Evolutionary conservation across 129 eudicot genomes (phyloP).

Genomic region (Saussurea involucrata): DNA sequence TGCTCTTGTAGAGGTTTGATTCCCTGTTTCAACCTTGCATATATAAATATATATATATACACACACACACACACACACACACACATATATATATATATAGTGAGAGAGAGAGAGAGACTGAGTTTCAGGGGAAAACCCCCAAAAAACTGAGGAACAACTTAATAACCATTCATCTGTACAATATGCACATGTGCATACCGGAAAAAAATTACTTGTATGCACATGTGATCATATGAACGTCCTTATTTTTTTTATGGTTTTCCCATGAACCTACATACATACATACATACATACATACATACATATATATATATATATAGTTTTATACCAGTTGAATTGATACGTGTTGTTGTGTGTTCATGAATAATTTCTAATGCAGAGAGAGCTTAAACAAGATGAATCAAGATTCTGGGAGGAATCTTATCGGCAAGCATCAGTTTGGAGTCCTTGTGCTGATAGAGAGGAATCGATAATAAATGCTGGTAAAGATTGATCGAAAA

Average conservation of each 20-base stretch:
- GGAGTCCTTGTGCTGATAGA: constrained; percentile 91
- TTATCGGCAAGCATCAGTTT: constrained; percentile 45
- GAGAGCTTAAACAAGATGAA: constrained; percentile 43
- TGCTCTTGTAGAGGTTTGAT: constrained; percentile 78
- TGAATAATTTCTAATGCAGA: constrained; percentile 28
- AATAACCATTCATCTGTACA: too few relatives aligned
- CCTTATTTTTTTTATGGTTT: too few relatives aligned
- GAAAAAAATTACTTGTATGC: too few relatives aligned
- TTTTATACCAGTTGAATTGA: background rate
- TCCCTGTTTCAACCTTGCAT: background rate
- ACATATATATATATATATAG: too few relatives aligned
- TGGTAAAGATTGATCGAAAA: constrained; percentile 15
- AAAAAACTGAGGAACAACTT: too few relatives aligned
- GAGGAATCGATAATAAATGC: constrained; percentile 33
- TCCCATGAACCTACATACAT: too few relatives aligned
- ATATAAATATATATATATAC: background rate
- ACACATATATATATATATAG: too few relatives aligned
- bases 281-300: too few relatives aligned
- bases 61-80: background rate
- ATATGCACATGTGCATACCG: too few relatives aligned
- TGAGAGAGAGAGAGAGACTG: too few relatives aligned
- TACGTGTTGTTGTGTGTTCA: background rate
- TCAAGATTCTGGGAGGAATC: constrained; percentile 73
- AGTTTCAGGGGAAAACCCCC: too few relatives aligned
- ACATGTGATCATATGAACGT: too few relatives aligned